Evolutionary conservation across 441 rosid species (phyloP), one percentile per base, ranked within the genome.

Genomic region (Breynia disticha): DNA sequence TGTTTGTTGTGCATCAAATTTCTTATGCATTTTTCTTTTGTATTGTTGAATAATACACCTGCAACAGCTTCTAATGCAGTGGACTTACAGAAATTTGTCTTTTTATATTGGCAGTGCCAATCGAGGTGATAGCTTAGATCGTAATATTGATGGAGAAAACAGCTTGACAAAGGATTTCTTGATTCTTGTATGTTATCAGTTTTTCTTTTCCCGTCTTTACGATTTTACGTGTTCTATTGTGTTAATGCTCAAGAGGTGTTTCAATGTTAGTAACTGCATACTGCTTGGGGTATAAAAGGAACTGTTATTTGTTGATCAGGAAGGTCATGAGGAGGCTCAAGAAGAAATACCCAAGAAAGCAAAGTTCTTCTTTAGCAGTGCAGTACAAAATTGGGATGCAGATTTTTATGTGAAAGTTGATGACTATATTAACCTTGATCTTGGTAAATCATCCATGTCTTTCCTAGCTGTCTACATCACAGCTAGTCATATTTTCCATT

Each of bases 371-470:
- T 89, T 77, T 74, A 83, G 88, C 64, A 67, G 87, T 24, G 97
- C 93, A 4, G 95, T 81, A 62, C 95, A 86, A 66, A 81, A 64
- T 35, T 93, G 99, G 99, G 90, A 93, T 75, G 97, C 97, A 53
- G 95, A 93, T 37, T 86, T 82, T 76, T 91, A 86, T 48, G 72
- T 88, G 46, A 88, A 93, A 79, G 93, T 86, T 61, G 93, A 89
- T 68, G 99, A 93, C 66, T 77, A 65, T 56, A 74, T 86, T 60
- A 66, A 76, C 72, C 77, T 93, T 66, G 95, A 89, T 73, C 82
- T 93, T 45, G 97, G 98, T 89, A 79, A 53, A 48, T 28, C 46
- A 45, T 59, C 35, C 35, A 28, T 2, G 35, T 28, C 35, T 59
- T 39, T 39, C 48, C 12, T 58, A 47, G 46, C 56, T 58, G 4